phyloP scores from a whole-genome alignment of 1,139 yeast genomes.

The Hyphopichia burtonii region DNA sequence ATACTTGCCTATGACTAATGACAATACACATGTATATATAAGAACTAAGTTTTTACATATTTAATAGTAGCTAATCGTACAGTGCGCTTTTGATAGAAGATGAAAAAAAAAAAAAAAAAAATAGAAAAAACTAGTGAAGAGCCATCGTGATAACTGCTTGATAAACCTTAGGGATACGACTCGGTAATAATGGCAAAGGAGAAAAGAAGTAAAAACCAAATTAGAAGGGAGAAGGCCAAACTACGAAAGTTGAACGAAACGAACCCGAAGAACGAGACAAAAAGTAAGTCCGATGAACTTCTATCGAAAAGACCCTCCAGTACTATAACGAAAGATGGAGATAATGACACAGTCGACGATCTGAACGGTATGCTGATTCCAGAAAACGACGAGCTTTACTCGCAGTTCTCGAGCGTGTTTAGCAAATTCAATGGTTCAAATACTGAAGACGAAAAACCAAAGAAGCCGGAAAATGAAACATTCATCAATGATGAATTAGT shows the following conservation, averaged over 20 bases:
- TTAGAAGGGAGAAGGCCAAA: conserved; percentile 62
- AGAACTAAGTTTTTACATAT: too few species aligned
- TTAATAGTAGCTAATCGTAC: too few species aligned
- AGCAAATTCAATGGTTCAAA: conserved; percentile 4
- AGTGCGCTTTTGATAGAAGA: too few species aligned
- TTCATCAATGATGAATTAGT: conserved; percentile 2
- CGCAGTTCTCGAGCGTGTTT: conserved; percentile 7
- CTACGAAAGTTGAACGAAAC: conserved; percentile 34
- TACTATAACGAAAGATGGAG: neutral
- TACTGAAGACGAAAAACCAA: neutral
- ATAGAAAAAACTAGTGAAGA: neutral
- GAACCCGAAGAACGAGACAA: neutral
- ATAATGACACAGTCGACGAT: too few species aligned
- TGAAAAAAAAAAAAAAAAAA: neutral
- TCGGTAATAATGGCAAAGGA: conserved; percentile 16
- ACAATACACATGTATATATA: too few species aligned
- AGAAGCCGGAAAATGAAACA: conserved; percentile 1
- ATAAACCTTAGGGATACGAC: too few species aligned
- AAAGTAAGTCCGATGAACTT: too few species aligned
- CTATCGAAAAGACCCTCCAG: too few species aligned
- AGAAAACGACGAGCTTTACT: conserved; percentile 3
- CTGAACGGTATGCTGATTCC: neutral
- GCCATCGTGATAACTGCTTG: too few species aligned
- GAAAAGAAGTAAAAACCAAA: conserved; percentile 56
- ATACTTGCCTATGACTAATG: too few species aligned